Evolutionary conservation across 176 grass and related monocot genomes (phyloP).

Genomic region (Carex cristatella): DNA sequence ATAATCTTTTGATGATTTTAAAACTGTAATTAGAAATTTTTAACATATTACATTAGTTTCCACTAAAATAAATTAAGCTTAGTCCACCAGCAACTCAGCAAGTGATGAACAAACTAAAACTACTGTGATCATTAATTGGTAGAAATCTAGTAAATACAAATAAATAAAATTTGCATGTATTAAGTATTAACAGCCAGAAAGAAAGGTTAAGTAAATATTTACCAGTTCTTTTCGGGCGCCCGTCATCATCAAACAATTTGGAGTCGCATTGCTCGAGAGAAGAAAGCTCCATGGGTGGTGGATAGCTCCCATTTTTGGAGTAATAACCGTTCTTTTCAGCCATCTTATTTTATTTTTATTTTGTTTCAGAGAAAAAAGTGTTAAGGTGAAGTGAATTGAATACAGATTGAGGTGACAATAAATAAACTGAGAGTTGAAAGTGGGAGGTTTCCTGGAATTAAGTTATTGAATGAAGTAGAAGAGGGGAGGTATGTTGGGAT

Average conservation of each 20-base stretch:
- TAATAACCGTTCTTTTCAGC: conserved; percentile 12
- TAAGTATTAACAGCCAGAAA: neutral
- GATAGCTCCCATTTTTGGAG: conserved; percentile 6
- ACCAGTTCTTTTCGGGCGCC: conserved; percentile 39
- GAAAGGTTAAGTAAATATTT: neutral
- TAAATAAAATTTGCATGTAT: neutral
- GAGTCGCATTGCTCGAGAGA: conserved; percentile 9
- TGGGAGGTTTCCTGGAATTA: neutral
- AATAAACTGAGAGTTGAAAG: neutral
- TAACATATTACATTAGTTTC: neutral
- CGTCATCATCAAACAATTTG: conserved; percentile 59
- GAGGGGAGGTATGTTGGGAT: neutral
- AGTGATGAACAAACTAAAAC: neutral
- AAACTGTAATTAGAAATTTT: neutral
- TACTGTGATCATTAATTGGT: neutral
- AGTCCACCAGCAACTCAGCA: neutral
- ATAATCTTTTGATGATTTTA: neutral
- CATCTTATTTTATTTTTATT: conserved; percentile 8
- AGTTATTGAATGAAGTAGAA: neutral
- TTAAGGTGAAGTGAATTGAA: neutral
- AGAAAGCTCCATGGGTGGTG: conserved; percentile 42
- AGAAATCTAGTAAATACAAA: neutral
- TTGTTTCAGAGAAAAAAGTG: too few species aligned
- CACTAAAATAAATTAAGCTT: neutral
- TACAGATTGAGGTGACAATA: neutral